Base-by-base conservation (phyloP, 345 rosid genomes). In the Populus ilicifolia region DNA sequence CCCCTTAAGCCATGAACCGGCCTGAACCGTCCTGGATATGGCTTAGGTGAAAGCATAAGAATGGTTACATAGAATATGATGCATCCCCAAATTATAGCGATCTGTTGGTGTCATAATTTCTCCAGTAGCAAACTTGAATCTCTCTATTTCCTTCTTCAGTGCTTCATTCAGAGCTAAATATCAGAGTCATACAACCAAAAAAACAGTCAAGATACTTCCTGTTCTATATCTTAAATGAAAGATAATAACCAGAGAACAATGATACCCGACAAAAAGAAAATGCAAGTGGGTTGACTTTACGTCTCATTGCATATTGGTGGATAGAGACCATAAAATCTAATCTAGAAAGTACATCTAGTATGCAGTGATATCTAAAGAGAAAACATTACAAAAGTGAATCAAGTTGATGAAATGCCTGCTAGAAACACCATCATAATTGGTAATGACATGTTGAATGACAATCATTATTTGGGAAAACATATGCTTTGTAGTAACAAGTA, bases 111-210 rank as follows among this genome's bases (percentile, higher is more conserved):
- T 90, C 79, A 84, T 83, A 35, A 83, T 81, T 86, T 95, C 96
- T 74, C 98, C 95, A 0, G 97, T 93, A 30, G 89, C 89, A 41
- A 88, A 44, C 75, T 89, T 93, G 18, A 91, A 90, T 85, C 99
- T 89, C 81, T 95, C 91, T 2, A 95, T 93, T 89, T 95, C 99
- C 85, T 91, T 93, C 88, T 89, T 91, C 71, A 95, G 87, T 27
- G 94, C 90, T 14, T 93, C 97, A 77, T 90, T 95, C 79, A 93
- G 76, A 79, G 94, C 95, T 95, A 87, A 25, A 72, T 16, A 65
- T 36, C 8, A 14, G 46, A 54, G 1, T 12, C 17, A 67, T 5
- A 33, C 56, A 50, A 12, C 4, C 48, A n/a, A 5, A 52, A 69
- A 39, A 20, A 48, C 16, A 2, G n/a, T 54, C 43, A 52, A 54